Evolutionary conservation across 139 green algal genomes (phyloP), one percentile per base, ranked within the genome.

Genomic region (Tetradesmus obliquus): DNA sequence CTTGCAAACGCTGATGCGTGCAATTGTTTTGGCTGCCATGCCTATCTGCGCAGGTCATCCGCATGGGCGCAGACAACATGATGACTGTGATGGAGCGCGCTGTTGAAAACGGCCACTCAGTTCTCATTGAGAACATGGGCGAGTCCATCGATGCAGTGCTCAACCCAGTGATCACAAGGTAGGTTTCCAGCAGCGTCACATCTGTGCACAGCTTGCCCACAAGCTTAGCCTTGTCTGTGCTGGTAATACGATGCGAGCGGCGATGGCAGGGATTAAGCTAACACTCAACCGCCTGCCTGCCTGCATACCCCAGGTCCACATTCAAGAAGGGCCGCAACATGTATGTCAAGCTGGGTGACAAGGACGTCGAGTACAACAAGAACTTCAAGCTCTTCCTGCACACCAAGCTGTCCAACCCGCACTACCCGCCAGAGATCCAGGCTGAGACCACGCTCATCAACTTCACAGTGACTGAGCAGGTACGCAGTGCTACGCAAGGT

Each of bases 321-420:
- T 97, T 97, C 95, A 98, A 98, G 94, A 98, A 98, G 95, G 97
- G 96, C n/a, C 95, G 97, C 91, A 96, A 92, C 89, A 79, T 97
- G 89, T 97, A 96, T 91, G 95, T 98, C 9, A 97, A 97, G 94
- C 93, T 98, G 60, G 96, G 95, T 45, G 95, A 97, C 94, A 97
- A 97, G 94, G 96, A 98, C 79, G 95, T 97, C 13, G 97, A 98
- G 93, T 98, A 97, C 95, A 97, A 98, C 95, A 96, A 95, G 84
- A 97, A 97, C 94, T 98, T 98, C 96, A 92, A 90, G 76, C 94
- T 98, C 22, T 97, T 97, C 93, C 91, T 98, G 92, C 97, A 98
- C 95, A 98, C 97, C 91, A 98, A 98, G 96, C 96, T 98, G 20
- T 97, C 94, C 93, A 98, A 98, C 94, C 97, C 97, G 13, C 96